These are phyloP conservation scores for Xylaria telfairii DNA, from an alignment of 495 filamentous ascomycete species.

Conservation along the genomic window DNA sequence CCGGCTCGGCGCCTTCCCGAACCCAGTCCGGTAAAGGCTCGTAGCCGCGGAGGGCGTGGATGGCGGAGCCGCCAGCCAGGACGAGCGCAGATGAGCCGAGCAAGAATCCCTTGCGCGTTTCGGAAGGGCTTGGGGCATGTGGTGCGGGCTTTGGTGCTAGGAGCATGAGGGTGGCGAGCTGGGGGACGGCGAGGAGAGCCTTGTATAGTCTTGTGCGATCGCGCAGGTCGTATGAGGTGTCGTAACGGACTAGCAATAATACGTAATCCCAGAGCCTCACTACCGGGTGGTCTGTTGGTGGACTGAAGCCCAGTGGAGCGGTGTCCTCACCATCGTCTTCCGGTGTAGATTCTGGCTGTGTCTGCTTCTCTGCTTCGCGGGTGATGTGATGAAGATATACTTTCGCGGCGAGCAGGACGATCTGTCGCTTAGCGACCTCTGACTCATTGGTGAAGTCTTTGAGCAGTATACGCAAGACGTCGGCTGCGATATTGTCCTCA, in stretches of 20 bases:
- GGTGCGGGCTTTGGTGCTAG: constrained; percentile 94
- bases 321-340: constrained; percentile 33
- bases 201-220: constrained; percentile 90
- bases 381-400: constrained; percentile 92
- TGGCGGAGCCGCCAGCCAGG: constrained; percentile 73
- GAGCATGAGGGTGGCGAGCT: constrained; percentile 87
- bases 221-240: constrained; percentile 91
- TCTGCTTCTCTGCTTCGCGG: constrained; percentile 47
- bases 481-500: constrained; percentile 86
- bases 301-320: constrained; percentile 35
- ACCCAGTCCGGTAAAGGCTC: constrained; percentile 86
- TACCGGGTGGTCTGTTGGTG: constrained; percentile 68
- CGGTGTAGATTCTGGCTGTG: constrained; percentile 5
- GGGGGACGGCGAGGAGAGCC: constrained; percentile 76
- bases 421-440: constrained; percentile 86
- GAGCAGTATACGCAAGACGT: constrained; percentile 87
- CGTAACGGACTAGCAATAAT: constrained; percentile 84
- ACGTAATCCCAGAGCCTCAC: constrained; percentile 83
- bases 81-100: constrained; percentile 87
- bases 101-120: constrained; percentile 73
- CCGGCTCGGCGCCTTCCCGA: constrained; percentile 76
- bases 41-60: constrained; percentile 76
- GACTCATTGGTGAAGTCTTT: constrained; percentile 84
- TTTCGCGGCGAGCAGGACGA: constrained; percentile 89
- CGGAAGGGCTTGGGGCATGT: constrained; percentile 82